Conservation (phyloP, 768 basidiomycete species). For the Steccherinum ochraceum region DNA sequence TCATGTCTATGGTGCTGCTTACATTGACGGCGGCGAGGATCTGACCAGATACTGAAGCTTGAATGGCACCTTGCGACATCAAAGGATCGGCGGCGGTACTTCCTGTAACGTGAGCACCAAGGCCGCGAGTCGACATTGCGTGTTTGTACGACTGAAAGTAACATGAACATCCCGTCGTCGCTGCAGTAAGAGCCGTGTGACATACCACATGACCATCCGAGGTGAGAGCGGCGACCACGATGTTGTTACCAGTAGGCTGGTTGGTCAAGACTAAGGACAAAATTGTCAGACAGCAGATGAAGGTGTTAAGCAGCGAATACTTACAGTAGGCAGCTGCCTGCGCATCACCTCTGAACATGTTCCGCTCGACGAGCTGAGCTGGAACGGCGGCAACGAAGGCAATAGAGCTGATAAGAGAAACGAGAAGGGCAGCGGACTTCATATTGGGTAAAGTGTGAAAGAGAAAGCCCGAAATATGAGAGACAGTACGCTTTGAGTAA, state of each 20-base stretch:
- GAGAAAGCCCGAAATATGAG: no score
- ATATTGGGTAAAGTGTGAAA: neutral
- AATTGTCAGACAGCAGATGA: neutral
- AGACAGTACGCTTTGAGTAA: no score
- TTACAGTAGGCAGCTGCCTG: neutral
- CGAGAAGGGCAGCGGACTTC: neutral
- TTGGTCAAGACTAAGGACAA: constrained; percentile 41
- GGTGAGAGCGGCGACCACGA: constrained; percentile 37
- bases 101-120: constrained; percentile 11
- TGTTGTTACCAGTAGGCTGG: constrained; percentile 37
- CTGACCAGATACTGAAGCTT: constrained; percentile 15
- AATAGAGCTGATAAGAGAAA: neutral
- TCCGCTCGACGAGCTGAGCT: neutral
- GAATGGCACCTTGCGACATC: constrained; percentile 19
- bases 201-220: constrained; percentile 35
- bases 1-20: constrained; percentile 5
- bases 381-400: neutral
- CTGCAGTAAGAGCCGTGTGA: neutral
- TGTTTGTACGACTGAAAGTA: constrained; percentile 12
- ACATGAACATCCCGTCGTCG: no score
- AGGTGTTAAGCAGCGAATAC: neutral
- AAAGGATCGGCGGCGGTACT: constrained; percentile 13
- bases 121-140: constrained; percentile 14
- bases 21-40: constrained; percentile 18
- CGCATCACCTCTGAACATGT: neutral